Evolutionary conservation across 306 rosid genomes (phyloP), one percentile per base, ranked within the genome.

Genomic region (Trifolium dubium): DNA sequence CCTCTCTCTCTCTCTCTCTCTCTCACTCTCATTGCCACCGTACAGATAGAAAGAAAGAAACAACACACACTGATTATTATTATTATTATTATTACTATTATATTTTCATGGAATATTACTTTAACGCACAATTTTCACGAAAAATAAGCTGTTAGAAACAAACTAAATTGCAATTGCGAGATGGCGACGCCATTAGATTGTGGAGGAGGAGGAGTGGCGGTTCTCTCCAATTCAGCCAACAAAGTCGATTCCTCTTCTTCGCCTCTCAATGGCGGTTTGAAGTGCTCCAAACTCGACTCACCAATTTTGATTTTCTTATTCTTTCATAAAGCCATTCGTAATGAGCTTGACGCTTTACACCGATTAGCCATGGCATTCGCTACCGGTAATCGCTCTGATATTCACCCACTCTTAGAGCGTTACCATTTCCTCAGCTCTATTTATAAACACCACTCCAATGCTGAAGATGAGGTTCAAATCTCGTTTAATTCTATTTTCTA

Each of bases 401-500:
- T 95, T 60, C 79, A 65, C 49, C 90, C 99, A 5, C 82, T 95
- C 54, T 83, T 77, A 32, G 90, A 90, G 35, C 90, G 87, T 47
- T 95, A 92, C 67, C 93, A 77, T 95, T 95, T 95, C 72, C 78
- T 95, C 64, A 87, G 90, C 77, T 89, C 96, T 71, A 88, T 95
- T 73, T 95, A 92, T 77, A 87, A 86, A 82, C 92, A 92, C 80
- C 98, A 95, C 84, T 87, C 89, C 92, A 88, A 87, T 95, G 99
- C 98, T 30, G 99, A 95, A 86, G 99, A 95, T 78, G 98, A 95
- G 99, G 99, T 94, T 40, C 71, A 41, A 58, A 81, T 79, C 83
- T 79, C 37, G 12, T 32, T 55, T 58, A 1, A 10, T 31, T 32
- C 8, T 5, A 3, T 32, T 50, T 53, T 17, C 15, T 40, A 74